Base-by-base conservation (phyloP, 306 rosid genomes). In the Casuarina cunninghamiana region DNA sequence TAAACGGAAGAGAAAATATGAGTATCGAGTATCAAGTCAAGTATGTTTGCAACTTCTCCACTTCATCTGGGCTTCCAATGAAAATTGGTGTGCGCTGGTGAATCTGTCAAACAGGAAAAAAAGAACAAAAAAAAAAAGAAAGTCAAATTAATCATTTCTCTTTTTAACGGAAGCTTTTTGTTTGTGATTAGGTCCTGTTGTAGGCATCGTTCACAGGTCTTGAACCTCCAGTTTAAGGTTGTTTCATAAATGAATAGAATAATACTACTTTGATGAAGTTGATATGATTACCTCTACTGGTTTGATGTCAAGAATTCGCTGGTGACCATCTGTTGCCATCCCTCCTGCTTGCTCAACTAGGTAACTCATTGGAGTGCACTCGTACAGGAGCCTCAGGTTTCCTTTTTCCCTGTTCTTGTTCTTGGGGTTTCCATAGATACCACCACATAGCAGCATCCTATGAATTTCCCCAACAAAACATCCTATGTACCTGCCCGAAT, bases 291-390 rank as follows among this genome's bases (percentile, higher is more conserved):
- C 85, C 83, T 81, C 35, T 2, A 6, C 46, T 13, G 88, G 88
- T 39, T 77, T 42, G 76, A 85, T 85, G 39, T 78, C 86, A 42
- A 85, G 81, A 26, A 85, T 82, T 67, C 83, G 75, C 63, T 42
- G 78, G 19, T 49, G 76, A 66, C 88, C 88, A 37, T 85, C 83
- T 12, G 60, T 81, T 41, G 85, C 85, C 69, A 57, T 75, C 53
- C 88, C 88, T n/a, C 88, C 88, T 1, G 85, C 88, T 71, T 85
- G 88, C 44, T 85, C 86, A 3, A 81, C 58, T 32, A 85, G 58
- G 62, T 81, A 85, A 79, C 88, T 85, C 88, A 85, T 85, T 35
- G 85, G 88, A n/a, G 85, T 85, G 46, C 88, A 84, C 70, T 84
- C 88, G 7, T 85, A 78, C 76, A 85, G 53, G 44, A 85, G 75